Base-by-base conservation (phyloP, 495 filamentous ascomycete genomes). In the Penicillium egyptiacum region DNA sequence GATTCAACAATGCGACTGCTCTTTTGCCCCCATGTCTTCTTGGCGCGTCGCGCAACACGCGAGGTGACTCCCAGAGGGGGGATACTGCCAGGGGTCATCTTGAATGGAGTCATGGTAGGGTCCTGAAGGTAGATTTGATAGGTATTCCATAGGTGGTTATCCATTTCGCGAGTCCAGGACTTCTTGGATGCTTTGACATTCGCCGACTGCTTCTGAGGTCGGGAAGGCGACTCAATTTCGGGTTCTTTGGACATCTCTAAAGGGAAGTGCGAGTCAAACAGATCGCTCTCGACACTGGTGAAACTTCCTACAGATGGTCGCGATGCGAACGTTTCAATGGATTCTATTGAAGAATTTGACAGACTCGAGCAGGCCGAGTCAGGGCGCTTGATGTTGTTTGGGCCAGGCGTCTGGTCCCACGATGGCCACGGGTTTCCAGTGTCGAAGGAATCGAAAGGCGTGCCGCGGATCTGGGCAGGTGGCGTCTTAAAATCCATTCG, bases 61-160 rank as follows among this genome's bases (percentile, higher is more conserved):
- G 87, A 81, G 63, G 91, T 93, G 31, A 98, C 90, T 8, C 94
- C 95, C 37, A 94, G 79, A 12, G 94, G 94, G 22, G 94, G 94
- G 37, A 92, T 84, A 53, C 83, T 83, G 50, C 90, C 92, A 20
- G 93, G 91, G 16, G 92, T 83, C 75, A 90, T 88, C 63, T 92
- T 92, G 74, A 98, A 93, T 0, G 94, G 94, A 2, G 94, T 98
- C 26, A 96, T 88, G 10, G 88, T 91, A 31, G 94, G 92, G 69
- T 98, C 91, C 60, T 92, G 88, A 11, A 97, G 76, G 66, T 96
- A 98, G 10, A 88, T 69, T 60, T 89, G 76, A 66, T 96, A 98
- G 2, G 89, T 92, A 33, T 88, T 85, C 95, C 95, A 98, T 28
- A 98, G 72, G 67, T 98, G 94, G 35, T 87, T 85, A 71, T 92